These are phyloP conservation scores for Saccharomycopsis fodiens DNA, from an alignment of 805 yeast species.

Conservation along the genomic window DNA sequence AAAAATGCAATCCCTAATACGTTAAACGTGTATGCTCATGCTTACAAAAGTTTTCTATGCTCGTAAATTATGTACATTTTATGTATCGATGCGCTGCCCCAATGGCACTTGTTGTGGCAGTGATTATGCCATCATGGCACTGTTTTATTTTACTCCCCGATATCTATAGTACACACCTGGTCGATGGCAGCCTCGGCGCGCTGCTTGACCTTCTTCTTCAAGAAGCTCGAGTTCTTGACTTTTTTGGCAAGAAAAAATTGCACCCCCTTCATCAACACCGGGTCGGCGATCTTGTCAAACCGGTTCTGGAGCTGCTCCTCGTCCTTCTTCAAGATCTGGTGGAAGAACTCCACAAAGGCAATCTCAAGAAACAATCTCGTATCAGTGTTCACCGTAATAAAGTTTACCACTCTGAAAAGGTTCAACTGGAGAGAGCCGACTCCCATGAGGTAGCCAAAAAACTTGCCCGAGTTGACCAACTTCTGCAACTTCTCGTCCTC, in stretches of 20 bases:
- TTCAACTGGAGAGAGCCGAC: constrained; percentile 71
- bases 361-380: constrained; percentile 66
- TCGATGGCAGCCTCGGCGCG: constrained; percentile 38
- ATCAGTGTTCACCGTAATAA: constrained; percentile 56
- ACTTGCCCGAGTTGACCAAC: constrained; percentile 66
- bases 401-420: constrained; percentile 63
- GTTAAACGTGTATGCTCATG: too few relatives aligned
- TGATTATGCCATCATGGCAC: too few relatives aligned
- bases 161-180: constrained; percentile 2
- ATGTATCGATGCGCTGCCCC: not conserved
- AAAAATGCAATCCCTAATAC: too few relatives aligned
- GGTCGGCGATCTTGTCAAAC: constrained; percentile 38
- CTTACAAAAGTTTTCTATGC: too few relatives aligned
- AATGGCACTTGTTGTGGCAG: too few relatives aligned
- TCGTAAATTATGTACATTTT: too few relatives aligned
- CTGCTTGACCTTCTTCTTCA: constrained; percentile 47
- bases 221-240: constrained; percentile 38
- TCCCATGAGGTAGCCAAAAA: constrained; percentile 69
- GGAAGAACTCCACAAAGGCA: constrained; percentile 58
- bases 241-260: constrained; percentile 49
- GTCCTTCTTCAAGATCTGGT: constrained; percentile 49
- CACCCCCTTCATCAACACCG: constrained; percentile 55
- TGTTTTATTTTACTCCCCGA: not conserved
- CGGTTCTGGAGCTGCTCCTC: constrained; percentile 29
- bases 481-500: constrained; percentile 53